Conservation (phyloP, 768 basidiomycete species). For the Lentinula boryana region DNA sequence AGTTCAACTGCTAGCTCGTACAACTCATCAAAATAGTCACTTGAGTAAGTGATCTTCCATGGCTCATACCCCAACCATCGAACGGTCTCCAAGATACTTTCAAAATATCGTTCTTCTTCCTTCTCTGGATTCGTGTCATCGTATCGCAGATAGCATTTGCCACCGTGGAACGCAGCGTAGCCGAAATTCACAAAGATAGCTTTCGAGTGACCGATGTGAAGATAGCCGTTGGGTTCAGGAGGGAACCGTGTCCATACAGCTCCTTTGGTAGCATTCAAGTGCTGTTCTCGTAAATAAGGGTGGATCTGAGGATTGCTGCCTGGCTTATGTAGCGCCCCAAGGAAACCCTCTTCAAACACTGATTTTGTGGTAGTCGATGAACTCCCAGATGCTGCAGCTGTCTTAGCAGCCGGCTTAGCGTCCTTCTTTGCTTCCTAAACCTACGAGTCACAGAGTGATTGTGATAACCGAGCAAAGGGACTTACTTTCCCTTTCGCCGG, state of each 20-base stretch:
- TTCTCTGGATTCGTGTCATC: slow-evolving; percentile 99
- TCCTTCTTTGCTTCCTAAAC: slow-evolving; percentile 45
- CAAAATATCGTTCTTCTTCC: slow-evolving; percentile 94
- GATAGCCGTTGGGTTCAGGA: slow-evolving; percentile 95
- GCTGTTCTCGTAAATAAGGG: slow-evolving; percentile 70
- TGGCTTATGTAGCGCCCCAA: slow-evolving; percentile 87
- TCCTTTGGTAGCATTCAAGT: slow-evolving; percentile 75
- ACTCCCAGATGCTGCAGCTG: slow-evolving; percentile 19
- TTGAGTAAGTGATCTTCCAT: slow-evolving; percentile 98
- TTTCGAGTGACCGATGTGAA: slow-evolving; percentile 96
- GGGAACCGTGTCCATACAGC: slow-evolving; percentile 95
- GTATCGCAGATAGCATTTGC: slow-evolving; percentile 89
- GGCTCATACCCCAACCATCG: slow-evolving; percentile 98
- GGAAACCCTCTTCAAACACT: slow-evolving; percentile 93
- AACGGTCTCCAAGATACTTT: slow-evolving; percentile 91
- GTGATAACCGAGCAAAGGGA: neutral
- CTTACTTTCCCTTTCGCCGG: slow-evolving; percentile 65
- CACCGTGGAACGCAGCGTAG: slow-evolving; percentile 93
- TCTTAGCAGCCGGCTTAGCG: slow-evolving; percentile 22
- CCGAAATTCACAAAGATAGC: slow-evolving; percentile 98
- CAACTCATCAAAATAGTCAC: slow-evolving; percentile 88
- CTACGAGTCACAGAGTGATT: neutral
- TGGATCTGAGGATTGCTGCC: slow-evolving; percentile 90
- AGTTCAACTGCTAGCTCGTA: slow-evolving; percentile 85
- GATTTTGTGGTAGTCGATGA: slow-evolving; percentile 40